Base-by-base conservation (phyloP, 345 rosid species). In the Citropsis articulata region DNA sequence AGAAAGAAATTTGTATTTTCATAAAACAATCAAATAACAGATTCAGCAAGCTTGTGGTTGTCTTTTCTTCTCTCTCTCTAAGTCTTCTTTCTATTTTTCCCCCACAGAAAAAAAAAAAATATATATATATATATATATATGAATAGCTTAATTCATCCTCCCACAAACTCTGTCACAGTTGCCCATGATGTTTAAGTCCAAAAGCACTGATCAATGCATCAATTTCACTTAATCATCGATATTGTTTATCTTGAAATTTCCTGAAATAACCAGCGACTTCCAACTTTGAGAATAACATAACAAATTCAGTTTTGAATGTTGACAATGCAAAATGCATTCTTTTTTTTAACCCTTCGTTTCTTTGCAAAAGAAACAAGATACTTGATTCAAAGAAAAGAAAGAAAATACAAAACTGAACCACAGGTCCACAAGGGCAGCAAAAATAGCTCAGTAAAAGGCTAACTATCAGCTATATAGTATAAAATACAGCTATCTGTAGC, bases 21-120 rank as follows among this genome's bases (percentile, higher is more conserved):
- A 57, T 25, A 65, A 14, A 79, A 62, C 67, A 71, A 27, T 79
- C 25, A 48, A 76, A 10, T 72, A 82, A 80, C 30, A 57, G 14
- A 24, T 77, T 72, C 56, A 57, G 73, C 59, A 36, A 71, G 35
- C 59, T 63, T 56, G 31, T 50, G 60, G 61, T 22, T 71, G 42
- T 31, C 62, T 38, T 57, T 14, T 18, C 66, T 0, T 31, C 18
- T 42, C 27, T 42, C 27, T 14, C 38, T 45, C 3, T 27, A 12
- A 25, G 24, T 24, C 19, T 7, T 7, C n/a, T 31, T 73, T 38
- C 24, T 25, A 38, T 35, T 40, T 25, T n/a, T 5, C 7, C 56
- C 31, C 36, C 36, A 35, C 36, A 35, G 36, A 5, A 6, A 1
- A 30, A 9, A 31, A 42, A 45, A 45, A 12, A 45, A 3, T n/a